phyloP scores from a whole-genome alignment of 331 rosid genomes.

The Saraca asoca region DNA sequence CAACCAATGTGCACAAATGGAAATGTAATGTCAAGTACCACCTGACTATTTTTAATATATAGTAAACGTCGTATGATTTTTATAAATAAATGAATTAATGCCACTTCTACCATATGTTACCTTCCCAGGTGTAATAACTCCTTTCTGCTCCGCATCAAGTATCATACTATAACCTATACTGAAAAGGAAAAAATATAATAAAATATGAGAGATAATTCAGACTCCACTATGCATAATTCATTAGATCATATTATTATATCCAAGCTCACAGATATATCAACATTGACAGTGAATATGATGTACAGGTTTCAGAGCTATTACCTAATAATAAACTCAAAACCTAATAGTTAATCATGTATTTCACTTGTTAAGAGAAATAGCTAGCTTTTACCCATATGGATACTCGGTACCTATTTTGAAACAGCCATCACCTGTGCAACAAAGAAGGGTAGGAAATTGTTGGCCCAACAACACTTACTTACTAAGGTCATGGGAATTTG shows the following conservation, averaged over 20 bases:
- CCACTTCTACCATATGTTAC: constrained; percentile 42
- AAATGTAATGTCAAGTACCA: constrained; percentile 1
- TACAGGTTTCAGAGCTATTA: not conserved
- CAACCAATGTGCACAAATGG: constrained; percentile 8
- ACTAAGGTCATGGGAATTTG: not conserved
- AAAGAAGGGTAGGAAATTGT: not conserved
- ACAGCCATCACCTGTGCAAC: constrained; percentile 1
- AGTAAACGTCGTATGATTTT: constrained; percentile 19
- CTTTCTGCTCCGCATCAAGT: constrained; percentile 86
- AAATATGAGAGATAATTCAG: constrained; percentile 15
- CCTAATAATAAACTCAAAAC: constrained; percentile 6
- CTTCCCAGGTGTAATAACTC: constrained; percentile 90
- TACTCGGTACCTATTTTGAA: not conserved
- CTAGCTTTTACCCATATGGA: not conserved
- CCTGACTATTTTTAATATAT: not conserved
- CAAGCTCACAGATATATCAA: constrained; percentile 13
- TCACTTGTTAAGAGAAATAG: not conserved
- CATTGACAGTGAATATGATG: not conserved
- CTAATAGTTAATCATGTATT: constrained; percentile 5
- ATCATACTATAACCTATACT: constrained; percentile 97
- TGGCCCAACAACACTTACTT: not conserved
- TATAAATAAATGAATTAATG: constrained; percentile 12
- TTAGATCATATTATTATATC: not conserved
- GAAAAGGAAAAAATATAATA: constrained; percentile 44
- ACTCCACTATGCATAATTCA: constrained; percentile 22